Base-by-base conservation (phyloP, 2,329 filamentous ascomycete species). In the Fusarium irregulare region DNA sequence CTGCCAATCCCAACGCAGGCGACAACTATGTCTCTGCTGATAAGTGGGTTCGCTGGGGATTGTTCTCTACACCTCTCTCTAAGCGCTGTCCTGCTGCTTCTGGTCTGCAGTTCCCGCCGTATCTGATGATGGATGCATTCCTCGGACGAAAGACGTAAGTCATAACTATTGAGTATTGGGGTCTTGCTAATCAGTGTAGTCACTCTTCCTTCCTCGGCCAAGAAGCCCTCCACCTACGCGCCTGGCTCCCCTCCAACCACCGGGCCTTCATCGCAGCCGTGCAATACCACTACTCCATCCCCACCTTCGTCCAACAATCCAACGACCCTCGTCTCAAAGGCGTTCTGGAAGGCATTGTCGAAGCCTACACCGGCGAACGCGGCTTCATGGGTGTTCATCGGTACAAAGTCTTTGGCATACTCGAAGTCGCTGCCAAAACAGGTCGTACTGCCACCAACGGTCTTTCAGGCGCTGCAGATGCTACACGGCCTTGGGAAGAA, bases 371-470 rank as follows among this genome's bases (percentile, higher is more conserved):
- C 0, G 86, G 85, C 1, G 85, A 87, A 67, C 79, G 85, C 21
- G 85, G 86, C 1, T 87, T 87, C 71, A 86, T 87, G 85, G 85
- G 86, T 7, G 83, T 82, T 0, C 85, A 88, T 69, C 77, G 85
- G n/a, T 87, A 87, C 73, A 87, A 87, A 70, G 85, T 87, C 7
- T 87, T 86, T 66, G 86, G 85, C 2, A 84, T 87, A 28, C 80
- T 87, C 0, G 85, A 87, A 60, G 82, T 86, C 16, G 85, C 85
- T 2, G 83, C 81, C 42, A 87, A 87, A 73, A 85, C 83, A 0
- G 85, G 85, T 4, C 80, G 85, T 6, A 84, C 85, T 0, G 85
- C 83, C 62, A 87, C 85, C 0, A 87, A 87, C 54, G 85, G 85
- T 4, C 78, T 81, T 16, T 85, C 85, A 3, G 85, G 85, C 0